Conservation (phyloP, 1,139 yeast species). For the Taphrina sp. region DNA sequence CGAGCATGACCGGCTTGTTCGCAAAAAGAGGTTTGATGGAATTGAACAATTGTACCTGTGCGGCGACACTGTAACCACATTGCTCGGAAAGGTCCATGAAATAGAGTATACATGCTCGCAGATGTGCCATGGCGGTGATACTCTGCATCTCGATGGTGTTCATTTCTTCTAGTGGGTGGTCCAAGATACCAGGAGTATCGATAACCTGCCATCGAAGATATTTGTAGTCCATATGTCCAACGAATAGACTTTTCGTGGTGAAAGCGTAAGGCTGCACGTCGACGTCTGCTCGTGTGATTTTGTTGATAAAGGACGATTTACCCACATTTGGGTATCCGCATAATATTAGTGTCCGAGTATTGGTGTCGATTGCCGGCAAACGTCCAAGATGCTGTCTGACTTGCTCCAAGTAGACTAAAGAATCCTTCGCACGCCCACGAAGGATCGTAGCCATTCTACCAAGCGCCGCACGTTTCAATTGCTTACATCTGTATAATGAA, state of each 20-base stretch:
- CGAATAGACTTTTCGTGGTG: constrained; percentile 91
- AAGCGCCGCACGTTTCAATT: constrained; percentile 93
- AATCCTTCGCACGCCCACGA: constrained; percentile 83
- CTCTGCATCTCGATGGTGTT: constrained; percentile 99
- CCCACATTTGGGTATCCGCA: constrained; percentile 99
- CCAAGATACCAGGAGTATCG: constrained; percentile 98
- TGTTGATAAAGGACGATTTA: constrained; percentile 87
- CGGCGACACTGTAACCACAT: constrained; percentile 97
- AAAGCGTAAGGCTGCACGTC: constrained; percentile 99
- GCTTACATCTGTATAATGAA: constrained; percentile 96
- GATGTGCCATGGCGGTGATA: constrained; percentile 96
- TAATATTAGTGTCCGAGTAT: constrained; percentile 91
- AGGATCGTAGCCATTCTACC: constrained; percentile 99
- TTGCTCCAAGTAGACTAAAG: constrained; percentile 88
- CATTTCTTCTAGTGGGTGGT: constrained; percentile 99
- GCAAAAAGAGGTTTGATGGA: constrained; percentile 96
- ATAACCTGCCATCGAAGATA: constrained; percentile 96
- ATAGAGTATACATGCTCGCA: constrained; percentile 91
- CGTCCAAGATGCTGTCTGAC: constrained; percentile 99
- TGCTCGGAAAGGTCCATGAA: constrained; percentile 98
- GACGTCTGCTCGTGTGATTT: constrained; percentile 96
- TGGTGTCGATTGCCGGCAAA: constrained; percentile 96
- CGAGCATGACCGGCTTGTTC: constrained; percentile 92
- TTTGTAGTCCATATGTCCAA: constrained; percentile 97
- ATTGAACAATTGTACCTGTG: constrained; percentile 94